phyloP scores from a whole-genome alignment of 306 rosid genomes.

The Vigna reflexopilosa region DNA sequence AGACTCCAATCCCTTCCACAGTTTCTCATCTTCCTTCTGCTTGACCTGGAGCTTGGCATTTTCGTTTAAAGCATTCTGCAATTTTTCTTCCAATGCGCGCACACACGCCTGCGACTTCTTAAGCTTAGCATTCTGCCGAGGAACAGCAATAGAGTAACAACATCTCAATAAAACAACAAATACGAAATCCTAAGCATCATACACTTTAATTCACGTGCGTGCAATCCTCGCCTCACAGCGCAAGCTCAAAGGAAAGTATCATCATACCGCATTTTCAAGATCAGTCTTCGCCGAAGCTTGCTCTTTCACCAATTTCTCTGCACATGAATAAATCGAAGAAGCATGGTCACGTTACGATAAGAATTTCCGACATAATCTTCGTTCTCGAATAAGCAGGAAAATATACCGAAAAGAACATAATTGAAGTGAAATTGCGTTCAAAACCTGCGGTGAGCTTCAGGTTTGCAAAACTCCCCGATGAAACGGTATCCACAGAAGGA shows the following conservation, averaged over 20 bases:
- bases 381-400: neutral
- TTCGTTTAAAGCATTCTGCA: conserved; percentile 89
- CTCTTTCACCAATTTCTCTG: conserved; percentile 87
- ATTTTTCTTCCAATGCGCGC: conserved; percentile 75
- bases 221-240: conserved; percentile 10
- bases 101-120: conserved; percentile 75
- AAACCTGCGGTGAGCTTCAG: conserved; percentile 93
- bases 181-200: conserved; percentile 25
- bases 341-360: conserved; percentile 36
- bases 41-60: conserved; percentile 88
- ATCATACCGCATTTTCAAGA: conserved; percentile 84
- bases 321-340: conserved; percentile 42
- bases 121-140: conserved; percentile 74
- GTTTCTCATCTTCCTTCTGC: conserved; percentile 92
- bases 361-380: conserved; percentile 19
- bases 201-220: conserved; percentile 8
- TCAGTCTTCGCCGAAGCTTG: conserved; percentile 90
- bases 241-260: conserved; percentile 34
- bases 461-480: conserved; percentile 77
- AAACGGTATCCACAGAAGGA: conserved; percentile 59
- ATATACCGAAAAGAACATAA: conserved; percentile 19
- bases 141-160: conserved; percentile 8
- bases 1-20: conserved; percentile 88
- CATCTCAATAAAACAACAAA: conserved; percentile 19
- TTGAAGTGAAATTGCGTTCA: conserved; percentile 16